These are phyloP conservation scores for Neurospora sublineolata DNA, from an alignment of 495 filamentous ascomycete genomes.

Conservation along the genomic window DNA sequence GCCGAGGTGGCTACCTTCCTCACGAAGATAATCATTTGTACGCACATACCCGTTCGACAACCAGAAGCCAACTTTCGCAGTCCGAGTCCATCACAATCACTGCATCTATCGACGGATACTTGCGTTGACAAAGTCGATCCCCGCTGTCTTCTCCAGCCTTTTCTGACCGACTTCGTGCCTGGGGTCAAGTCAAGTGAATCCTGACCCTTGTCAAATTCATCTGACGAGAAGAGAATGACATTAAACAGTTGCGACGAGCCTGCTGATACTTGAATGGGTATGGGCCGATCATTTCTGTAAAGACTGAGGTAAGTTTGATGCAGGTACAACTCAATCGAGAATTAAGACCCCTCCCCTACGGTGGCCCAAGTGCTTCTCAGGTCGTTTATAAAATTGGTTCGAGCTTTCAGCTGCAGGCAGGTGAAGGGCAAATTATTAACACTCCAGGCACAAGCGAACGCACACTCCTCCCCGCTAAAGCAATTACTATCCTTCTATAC, in stretches of 20 bases:
- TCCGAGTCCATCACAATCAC: not conserved
- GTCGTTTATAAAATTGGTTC: no score
- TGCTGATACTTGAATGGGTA: not conserved
- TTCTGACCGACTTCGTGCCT: not conserved
- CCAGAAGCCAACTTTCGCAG: not conserved
- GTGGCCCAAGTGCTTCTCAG: no score
- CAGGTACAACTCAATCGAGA: not conserved
- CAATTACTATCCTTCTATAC: no score
- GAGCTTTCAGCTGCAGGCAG: no score
- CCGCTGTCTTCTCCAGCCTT: not conserved
- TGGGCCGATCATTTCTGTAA: not conserved
- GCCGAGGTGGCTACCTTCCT: not conserved
- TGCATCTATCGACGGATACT: not conserved
- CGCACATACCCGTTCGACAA: not conserved
- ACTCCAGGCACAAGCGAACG: no score
- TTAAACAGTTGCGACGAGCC: not conserved
- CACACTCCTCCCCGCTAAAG: no score
- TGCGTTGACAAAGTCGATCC: not conserved
- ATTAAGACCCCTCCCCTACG: no score
- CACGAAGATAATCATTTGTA: not conserved
- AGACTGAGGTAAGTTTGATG: not conserved
- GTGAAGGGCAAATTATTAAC: no score
- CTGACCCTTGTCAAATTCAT: not conserved
- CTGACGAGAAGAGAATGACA: not conserved
- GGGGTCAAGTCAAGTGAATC: not conserved